Evolutionary conservation across 805 yeast species (phyloP).

Genomic region (Huiozyma sinensis): DNA sequence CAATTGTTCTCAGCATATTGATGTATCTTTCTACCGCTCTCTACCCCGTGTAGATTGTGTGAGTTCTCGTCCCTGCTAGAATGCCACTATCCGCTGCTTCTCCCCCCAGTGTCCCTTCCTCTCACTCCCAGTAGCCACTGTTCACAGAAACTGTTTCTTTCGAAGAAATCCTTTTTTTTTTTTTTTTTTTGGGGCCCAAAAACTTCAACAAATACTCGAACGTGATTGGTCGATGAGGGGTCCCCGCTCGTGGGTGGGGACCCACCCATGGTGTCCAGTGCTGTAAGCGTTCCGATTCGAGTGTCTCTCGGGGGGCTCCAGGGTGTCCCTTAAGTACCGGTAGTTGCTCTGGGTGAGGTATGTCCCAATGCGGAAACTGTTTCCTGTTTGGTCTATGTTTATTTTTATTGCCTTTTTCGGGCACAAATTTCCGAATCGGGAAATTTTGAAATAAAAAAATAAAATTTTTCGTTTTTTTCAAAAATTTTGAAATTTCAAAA

Average conservation of each 20-base stretch:
- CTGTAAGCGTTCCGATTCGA: background rate
- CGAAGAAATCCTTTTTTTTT: background rate
- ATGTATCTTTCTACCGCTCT: no score
- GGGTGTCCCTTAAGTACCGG: background rate
- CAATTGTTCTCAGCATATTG: background rate
- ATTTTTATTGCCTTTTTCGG: background rate
- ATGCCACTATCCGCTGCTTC: no score
- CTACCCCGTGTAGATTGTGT: no score
- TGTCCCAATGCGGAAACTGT: background rate
- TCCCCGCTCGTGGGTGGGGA: background rate
- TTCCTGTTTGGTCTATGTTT: background rate
- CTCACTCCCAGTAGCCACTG: background rate
- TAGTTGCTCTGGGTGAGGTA: no score
- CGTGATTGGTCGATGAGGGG: background rate
- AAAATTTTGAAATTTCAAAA: background rate
- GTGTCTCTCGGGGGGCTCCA: background rate
- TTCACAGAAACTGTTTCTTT: background rate
- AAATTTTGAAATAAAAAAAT: background rate
- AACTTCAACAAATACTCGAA: no score
- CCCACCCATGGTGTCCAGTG: background rate
- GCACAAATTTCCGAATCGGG: background rate
- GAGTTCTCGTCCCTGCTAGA: no score
- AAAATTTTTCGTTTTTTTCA: background rate
- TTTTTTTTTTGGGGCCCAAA: no score
- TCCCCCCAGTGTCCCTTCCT: no score